phyloP scores from a whole-genome alignment of 257 asterid species.

The Leonotis leonurus region DNA sequence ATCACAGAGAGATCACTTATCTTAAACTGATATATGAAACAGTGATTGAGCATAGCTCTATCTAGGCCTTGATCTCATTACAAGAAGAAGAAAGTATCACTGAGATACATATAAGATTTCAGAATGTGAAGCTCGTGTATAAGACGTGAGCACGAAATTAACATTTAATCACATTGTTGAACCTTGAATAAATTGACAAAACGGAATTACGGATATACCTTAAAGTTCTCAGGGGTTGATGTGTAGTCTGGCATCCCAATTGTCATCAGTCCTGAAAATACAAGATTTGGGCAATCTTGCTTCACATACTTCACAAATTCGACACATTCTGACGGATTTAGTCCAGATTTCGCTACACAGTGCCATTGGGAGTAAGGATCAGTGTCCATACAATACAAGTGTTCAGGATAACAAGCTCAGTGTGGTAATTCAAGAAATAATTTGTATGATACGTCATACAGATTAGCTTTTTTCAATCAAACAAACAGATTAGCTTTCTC shows the following conservation, averaged over 20 bases:
- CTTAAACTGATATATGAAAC: background rate
- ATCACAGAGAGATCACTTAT: background rate
- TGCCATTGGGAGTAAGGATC: conserved; percentile 4
- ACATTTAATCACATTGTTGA: background rate
- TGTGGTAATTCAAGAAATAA: background rate
- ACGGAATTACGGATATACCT: no score
- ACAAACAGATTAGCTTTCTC: background rate
- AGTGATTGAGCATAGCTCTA: background rate
- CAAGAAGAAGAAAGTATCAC: background rate
- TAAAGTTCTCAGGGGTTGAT: conserved; percentile 78
- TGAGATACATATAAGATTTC: background rate
- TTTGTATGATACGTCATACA: background rate
- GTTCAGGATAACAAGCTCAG: background rate
- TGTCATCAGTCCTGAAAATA: conserved; percentile 89
- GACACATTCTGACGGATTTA: conserved; percentile 60
- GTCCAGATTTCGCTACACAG: conserved; percentile 80
- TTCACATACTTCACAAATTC: conserved; percentile 69
- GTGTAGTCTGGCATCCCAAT: conserved; percentile 90
- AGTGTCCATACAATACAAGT: background rate
- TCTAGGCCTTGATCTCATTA: background rate
- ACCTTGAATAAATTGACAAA: background rate
- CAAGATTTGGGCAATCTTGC: conserved; percentile 59
- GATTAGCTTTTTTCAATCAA: background rate
- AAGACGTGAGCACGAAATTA: background rate
- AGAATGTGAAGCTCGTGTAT: background rate